Base-by-base conservation (phyloP, 257 asterid species). In the Salvia rosmarinus region DNA sequence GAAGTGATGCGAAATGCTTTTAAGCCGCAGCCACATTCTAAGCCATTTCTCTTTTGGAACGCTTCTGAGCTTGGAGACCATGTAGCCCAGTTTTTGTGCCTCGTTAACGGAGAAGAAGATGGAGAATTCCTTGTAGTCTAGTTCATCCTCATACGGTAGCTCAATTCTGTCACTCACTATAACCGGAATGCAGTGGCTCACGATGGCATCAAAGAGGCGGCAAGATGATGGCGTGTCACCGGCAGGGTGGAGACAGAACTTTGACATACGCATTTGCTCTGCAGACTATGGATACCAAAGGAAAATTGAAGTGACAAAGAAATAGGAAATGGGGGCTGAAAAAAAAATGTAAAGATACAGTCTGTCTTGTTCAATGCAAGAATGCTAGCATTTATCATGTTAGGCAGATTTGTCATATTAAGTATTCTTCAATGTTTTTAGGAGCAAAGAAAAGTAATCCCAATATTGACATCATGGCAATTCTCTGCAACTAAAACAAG, bases 171-270 rank as follows among this genome's bases (percentile, higher is more conserved):
- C 92, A 14, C 98, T 91, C 67, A 91, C 89, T 66, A 91, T 88
- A 1, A 91, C 90, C 9, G 98, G 98, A 71, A 91, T 87, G 61
- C 98, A 91, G 78, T 91, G 96, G 81, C 91, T 91, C 61, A 89
- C 95, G 10, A 91, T 88, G 16, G 96, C 90, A 77, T 91, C 98
- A 63, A 91, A 91, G 35, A 91, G 89, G 32, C 96, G 98, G 76
- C 98, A 91, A 3, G 98, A 91, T 58, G 98, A 91, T 35, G 96
- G 98, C 4, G 96, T 91, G 79, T 91, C 98, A 5, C 98, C 96
- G 0, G 96, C 98, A 5, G 96, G 95, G 56, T 91, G 77, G 39
- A 91, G 83, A 64, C 98, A 91, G 69, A 89, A 91, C 82, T 91
- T 91, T 10, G 98, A 87, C 3, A 84, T 72, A 4, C 89, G 95